Evolutionary conservation across 164 flowering plant genomes (phyloP).

Genomic region (Akebia trifoliata): DNA sequence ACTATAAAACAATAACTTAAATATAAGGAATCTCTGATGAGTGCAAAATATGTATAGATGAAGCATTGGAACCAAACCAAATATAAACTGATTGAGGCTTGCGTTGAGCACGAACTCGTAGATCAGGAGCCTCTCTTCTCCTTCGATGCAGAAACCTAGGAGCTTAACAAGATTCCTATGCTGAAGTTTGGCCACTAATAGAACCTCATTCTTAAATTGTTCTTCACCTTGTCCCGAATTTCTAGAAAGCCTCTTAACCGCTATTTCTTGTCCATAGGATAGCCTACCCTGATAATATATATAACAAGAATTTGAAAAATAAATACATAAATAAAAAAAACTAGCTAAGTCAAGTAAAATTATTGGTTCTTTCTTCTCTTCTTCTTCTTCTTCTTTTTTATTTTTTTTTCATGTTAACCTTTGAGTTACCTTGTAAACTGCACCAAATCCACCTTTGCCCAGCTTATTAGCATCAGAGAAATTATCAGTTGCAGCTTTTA

Average conservation of each 20-base stretch:
- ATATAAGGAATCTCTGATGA: too few relatives aligned
- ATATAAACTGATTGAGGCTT: conserved; percentile 22
- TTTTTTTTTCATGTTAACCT: too few relatives aligned
- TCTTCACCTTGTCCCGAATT: too few relatives aligned
- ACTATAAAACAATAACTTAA: neutral
- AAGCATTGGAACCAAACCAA: conserved; percentile 20
- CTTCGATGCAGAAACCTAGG: conserved; percentile 23
- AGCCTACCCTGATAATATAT: conserved; percentile 15
- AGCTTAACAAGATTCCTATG: conserved; percentile 28
- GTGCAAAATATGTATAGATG: too few relatives aligned
- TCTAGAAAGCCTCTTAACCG: conserved; percentile 30
- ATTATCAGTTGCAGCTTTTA: conserved; percentile 25
- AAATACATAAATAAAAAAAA: too few relatives aligned
- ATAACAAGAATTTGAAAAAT: neutral
- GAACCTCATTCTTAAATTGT: conserved; percentile 27
- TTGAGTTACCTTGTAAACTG: conserved; percentile 28
- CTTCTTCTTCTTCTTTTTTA: too few relatives aligned
- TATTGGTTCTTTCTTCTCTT: too few relatives aligned
- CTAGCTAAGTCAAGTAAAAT: too few relatives aligned
- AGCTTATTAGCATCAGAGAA: conserved; percentile 31
- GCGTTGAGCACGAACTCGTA: conserved; percentile 22
- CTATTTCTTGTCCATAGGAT: conserved; percentile 22
- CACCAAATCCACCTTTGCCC: conserved; percentile 36
- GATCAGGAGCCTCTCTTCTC: conserved; percentile 20
- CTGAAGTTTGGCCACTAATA: conserved; percentile 21